Evolutionary conservation across 2,329 filamentous ascomycete species (phyloP), one percentile per base, ranked within the genome.

Genomic region (Xenosphaeropsis pyriputrescens): DNA sequence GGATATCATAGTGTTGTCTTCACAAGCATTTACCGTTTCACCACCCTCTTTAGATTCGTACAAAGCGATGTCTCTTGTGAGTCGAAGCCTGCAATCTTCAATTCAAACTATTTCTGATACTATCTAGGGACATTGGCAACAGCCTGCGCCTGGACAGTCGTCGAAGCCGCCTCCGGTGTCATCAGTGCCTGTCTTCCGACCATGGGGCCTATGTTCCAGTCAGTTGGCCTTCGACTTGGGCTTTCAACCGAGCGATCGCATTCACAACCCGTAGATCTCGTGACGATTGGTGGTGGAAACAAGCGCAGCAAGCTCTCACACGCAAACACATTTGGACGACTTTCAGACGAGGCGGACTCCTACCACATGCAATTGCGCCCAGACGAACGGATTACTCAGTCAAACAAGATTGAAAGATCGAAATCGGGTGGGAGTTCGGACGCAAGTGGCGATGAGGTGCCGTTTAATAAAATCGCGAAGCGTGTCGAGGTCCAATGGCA

Each of bases 171-270:
- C 15, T 47, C 56, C 9, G 57, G 53, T n/a, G 57, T 60, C 36
- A 47, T 60, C 9, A 57, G 53, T 18, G 56, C 55, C 12, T 59
- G 57, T 35, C 49, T 60, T 12, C 57, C 57, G 15, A 55, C 50
- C 33, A 43, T 56, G 15, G 51, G 49, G 8, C 54, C 55, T 1
- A 41, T 57, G 6, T 45, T 57, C 53, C 39, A 61, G n/a, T 14
- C 12, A 5, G 4, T 51, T 31, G 57, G 46, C 18, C 52, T 57
- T 40, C 51, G 45, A 33, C 44, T 32, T 32, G 30, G 30, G 3
- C 30, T 32, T 11, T 8, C 30, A 14, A 15, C 30, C n/a, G 6
- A 17, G 14, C 7, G 16, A 11, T 15, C n/a, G 16, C 16, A 32
- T 17, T 32, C 30, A 15, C n/a, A 32, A 15, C 30, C n/a, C 30